Percentiles rank a stretch among this genome's conserved stretches.
Evolutionary conservation across 2,329 filamentous ascomycete genomes (phyloP).

Genomic region (Colletotrichum cereale): DNA sequence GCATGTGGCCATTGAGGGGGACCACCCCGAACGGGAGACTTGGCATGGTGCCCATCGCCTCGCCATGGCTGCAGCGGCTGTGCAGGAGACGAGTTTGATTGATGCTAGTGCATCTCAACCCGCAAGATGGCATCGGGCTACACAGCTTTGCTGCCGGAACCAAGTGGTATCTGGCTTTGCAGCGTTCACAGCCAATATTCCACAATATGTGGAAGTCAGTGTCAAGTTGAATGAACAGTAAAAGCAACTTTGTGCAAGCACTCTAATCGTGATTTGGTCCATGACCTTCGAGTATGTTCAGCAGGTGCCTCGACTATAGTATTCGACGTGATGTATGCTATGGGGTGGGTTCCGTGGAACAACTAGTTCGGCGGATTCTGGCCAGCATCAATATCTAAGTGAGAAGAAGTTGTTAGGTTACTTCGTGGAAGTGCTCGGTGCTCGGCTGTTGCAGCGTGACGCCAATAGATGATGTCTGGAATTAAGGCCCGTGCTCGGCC

Average conservation of each 20-base stretch:
- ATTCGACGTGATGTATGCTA: neutral
- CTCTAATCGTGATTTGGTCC: neutral
- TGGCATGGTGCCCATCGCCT: slow-evolving; percentile 10
- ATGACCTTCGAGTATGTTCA: neutral
- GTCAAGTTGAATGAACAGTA: slow-evolving; percentile 33
- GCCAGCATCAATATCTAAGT: neutral
- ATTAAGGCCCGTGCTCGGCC: neutral
- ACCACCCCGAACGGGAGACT: slow-evolving; percentile 10
- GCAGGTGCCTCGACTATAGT: neutral
- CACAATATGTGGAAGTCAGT: slow-evolving; percentile 18
- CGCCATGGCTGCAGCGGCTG: slow-evolving; percentile 8
- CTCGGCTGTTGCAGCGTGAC: neutral
- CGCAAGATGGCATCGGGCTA: slow-evolving; percentile 23
- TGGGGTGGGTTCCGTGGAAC: neutral
- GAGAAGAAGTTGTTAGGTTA: neutral
- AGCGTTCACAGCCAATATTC: slow-evolving; percentile 31
- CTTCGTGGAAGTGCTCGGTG: neutral
- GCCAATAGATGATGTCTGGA: neutral
- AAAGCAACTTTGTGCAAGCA: slow-evolving; percentile 7
- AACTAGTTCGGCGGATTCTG: neutral
- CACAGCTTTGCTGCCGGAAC: slow-evolving; percentile 24
- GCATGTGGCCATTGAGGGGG: slow-evolving; percentile 32
- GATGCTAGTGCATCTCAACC: slow-evolving; percentile 40
- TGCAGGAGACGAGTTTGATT: slow-evolving; percentile 26
- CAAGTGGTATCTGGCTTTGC: slow-evolving; percentile 35